phyloP scores from a whole-genome alignment of 2,329 filamentous ascomycete species.

The Verticillium nubilum region DNA sequence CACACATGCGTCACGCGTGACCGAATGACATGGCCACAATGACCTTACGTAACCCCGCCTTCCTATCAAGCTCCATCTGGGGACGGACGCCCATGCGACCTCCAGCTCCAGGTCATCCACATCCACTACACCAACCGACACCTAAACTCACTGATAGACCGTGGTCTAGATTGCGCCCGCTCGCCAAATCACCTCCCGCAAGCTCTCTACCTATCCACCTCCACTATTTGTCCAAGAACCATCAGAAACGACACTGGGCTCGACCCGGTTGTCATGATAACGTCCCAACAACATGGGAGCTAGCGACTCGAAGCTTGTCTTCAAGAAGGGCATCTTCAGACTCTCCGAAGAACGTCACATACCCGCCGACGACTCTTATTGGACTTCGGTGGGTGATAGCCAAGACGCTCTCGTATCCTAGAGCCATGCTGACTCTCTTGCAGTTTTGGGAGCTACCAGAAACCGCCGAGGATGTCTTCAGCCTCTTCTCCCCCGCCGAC shows the following conservation, averaged over 20 bases:
- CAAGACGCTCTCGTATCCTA: background rate
- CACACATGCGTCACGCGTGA: too few species aligned
- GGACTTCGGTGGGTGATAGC: conserved; percentile 70
- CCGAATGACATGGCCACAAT: too few species aligned
- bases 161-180: background rate
- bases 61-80: background rate
- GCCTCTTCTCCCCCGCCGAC: conserved; percentile 82
- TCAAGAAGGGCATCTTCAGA: conserved; percentile 97
- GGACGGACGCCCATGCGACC: background rate
- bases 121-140: background rate
- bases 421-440: conserved; percentile 1
- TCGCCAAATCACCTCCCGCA: background rate
- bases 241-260: background rate
- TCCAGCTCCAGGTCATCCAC: too few species aligned
- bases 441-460: conserved; percentile 98
- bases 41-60: background rate
- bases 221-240: background rate
- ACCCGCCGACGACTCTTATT: conserved; percentile 82
- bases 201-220: background rate
- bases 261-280: conserved; percentile 8
- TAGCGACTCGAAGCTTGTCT: conserved; percentile 96
- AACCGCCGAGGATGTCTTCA: conserved; percentile 93
- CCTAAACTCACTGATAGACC: background rate
- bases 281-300: conserved; percentile 67
- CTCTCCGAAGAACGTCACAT: conserved; percentile 90